These are phyloP conservation scores for Alternaria hordeiaustralica DNA, from an alignment of 2,329 filamentous ascomycete species.

Conservation along the genomic window DNA sequence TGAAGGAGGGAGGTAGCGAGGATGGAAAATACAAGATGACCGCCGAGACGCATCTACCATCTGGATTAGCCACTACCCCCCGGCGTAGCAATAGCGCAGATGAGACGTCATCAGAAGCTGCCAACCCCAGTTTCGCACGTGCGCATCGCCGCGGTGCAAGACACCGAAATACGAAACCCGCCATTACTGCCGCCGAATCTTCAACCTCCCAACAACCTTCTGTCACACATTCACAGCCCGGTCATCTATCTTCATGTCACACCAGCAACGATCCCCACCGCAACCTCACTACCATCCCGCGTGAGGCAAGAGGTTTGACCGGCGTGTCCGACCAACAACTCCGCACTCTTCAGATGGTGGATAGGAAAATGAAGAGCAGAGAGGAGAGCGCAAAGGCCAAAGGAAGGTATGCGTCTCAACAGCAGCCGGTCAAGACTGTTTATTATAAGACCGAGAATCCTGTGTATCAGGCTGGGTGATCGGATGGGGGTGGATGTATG, in stretches of 20 bases:
- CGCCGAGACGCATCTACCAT: background rate
- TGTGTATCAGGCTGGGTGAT: conserved; percentile 9
- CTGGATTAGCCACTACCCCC: background rate
- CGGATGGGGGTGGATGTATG: background rate
- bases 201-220: background rate
- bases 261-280: background rate
- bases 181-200: accelerated
- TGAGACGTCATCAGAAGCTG: background rate
- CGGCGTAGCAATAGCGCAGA: background rate
- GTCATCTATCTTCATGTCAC: background rate
- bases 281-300: background rate
- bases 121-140: background rate
- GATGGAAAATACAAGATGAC: background rate
- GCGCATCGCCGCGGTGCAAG: background rate
- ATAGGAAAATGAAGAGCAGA: conserved; percentile 4
- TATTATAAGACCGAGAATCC: conserved; percentile 12
- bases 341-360: background rate
- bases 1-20: background rate
- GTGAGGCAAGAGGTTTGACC: background rate
- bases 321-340: background rate
- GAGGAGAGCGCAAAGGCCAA: background rate
- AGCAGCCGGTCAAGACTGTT: conserved; percentile 1
- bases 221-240: background rate
- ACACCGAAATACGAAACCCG: background rate
- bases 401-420: background rate